Evolutionary conservation across 352 stramenopile genomes (phyloP).

Genomic region (Phytophthora kernoviae): DNA sequence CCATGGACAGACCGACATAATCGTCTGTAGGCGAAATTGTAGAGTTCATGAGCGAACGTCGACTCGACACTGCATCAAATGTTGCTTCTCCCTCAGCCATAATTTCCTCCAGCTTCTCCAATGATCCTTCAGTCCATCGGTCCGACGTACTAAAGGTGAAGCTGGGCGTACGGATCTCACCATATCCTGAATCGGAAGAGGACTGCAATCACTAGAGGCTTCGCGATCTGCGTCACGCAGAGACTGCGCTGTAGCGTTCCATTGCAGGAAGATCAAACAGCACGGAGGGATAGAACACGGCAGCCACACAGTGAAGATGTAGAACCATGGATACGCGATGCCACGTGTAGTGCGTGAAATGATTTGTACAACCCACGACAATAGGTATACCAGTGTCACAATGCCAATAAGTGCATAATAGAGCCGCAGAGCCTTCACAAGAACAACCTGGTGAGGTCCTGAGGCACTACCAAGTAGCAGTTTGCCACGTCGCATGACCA

Average conservation of each 20-base stretch:
- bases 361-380: slow-evolving; percentile 87
- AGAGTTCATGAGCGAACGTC: slow-evolving; percentile 31
- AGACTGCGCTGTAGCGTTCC: slow-evolving; percentile 87
- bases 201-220: slow-evolving; percentile 46
- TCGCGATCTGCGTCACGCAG: slow-evolving; percentile 64
- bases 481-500: slow-evolving; percentile 87
- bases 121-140: slow-evolving; percentile 54
- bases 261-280: slow-evolving; percentile 89
- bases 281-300: slow-evolving; percentile 85
- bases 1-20: slow-evolving; percentile 83
- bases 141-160: slow-evolving; percentile 77
- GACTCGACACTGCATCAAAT: slow-evolving; percentile 27
- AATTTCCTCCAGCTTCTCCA: slow-evolving; percentile 53
- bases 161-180: slow-evolving; percentile 78
- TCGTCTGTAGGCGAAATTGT: slow-evolving; percentile 50
- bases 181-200: slow-evolving; percentile 68
- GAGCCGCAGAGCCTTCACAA: slow-evolving; percentile 85
- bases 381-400: slow-evolving; percentile 83
- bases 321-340: slow-evolving; percentile 89
- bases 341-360: slow-evolving; percentile 58
- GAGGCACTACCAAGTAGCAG: slow-evolving; percentile 74
- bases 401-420: slow-evolving; percentile 89
- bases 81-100: slow-evolving; percentile 39
- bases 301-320: slow-evolving; percentile 89
- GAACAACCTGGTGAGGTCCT: slow-evolving; percentile 70